Conservation (phyloP, 768 basidiomycete species). For the Hirschioporus abietinus region DNA sequence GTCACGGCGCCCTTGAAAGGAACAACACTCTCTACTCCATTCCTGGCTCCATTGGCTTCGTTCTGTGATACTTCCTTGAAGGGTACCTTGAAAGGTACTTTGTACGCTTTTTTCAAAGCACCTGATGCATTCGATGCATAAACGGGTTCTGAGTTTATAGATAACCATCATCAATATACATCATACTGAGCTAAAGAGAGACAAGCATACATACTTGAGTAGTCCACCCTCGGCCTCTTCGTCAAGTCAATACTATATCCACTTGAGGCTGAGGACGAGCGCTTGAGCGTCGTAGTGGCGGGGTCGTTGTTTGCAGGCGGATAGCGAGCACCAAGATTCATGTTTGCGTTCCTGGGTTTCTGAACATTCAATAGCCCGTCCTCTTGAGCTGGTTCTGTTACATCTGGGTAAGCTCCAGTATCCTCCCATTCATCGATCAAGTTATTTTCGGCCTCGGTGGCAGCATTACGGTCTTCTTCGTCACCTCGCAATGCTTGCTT, state of each 20-base stretch:
- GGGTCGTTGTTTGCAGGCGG: neutral
- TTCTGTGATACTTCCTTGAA: slow-evolving; percentile 21
- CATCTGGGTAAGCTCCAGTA: neutral
- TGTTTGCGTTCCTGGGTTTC: neutral
- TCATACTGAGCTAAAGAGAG: neutral
- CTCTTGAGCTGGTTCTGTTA: neutral
- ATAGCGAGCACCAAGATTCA: neutral
- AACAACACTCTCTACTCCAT: neutral
- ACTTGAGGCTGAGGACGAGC: neutral
- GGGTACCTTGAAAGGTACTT: slow-evolving; percentile 35
- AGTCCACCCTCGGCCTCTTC: neutral
- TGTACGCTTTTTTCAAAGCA: slow-evolving; percentile 44
- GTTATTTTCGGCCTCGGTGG: neutral
- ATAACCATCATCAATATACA: neutral
- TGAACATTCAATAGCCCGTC: neutral
- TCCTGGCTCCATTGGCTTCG: neutral
- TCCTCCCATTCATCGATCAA: slow-evolving; percentile 3
- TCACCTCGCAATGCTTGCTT: slow-evolving; percentile 18
- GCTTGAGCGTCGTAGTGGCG: slow-evolving; percentile 5
- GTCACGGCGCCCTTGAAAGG: neutral
- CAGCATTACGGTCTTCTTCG: slow-evolving; percentile 18
- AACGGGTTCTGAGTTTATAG: neutral
- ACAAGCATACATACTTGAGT: neutral
- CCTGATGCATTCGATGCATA: neutral
- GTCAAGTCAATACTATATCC: neutral